phyloP scores from a whole-genome alignment of 495 filamentous ascomycete species.

The Daldinia bambusicola region DNA sequence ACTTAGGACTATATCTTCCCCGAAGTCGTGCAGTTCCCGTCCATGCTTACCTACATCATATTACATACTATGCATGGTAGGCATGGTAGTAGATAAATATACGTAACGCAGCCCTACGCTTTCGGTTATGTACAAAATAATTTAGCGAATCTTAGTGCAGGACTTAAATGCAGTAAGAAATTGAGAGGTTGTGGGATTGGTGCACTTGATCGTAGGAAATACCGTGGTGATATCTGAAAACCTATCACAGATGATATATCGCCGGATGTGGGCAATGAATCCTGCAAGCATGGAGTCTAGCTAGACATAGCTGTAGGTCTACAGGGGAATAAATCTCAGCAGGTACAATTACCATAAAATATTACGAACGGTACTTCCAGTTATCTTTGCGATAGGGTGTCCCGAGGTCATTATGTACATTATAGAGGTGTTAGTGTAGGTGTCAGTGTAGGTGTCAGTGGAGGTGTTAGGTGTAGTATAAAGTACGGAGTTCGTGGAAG shows the following conservation, averaged over 20 bases:
- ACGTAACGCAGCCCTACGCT: conserved; percentile 42
- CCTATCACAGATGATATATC: conserved; percentile 30
- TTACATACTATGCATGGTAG: too few species aligned
- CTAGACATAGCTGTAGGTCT: conserved; percentile 24
- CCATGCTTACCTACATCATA: too few species aligned
- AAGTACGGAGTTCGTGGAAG: too few species aligned
- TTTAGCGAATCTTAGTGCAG: conserved; percentile 24
- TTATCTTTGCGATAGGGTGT: neutral
- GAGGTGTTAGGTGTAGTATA: neutral
- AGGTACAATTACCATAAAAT: conserved; percentile 23
- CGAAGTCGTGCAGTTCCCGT: conserved; percentile 25
- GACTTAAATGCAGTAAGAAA: conserved; percentile 13
- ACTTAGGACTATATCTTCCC: neutral
- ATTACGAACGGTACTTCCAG: conserved; percentile 16
- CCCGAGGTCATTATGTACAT: too few species aligned
- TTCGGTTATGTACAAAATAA: conserved; percentile 39
- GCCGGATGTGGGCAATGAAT: conserved; percentile 34
- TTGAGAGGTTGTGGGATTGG: conserved; percentile 9
- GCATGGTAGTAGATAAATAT: conserved; percentile 12
- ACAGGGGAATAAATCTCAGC: conserved; percentile 24
- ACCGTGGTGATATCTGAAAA: conserved; percentile 2
- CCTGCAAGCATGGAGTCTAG: conserved; percentile 29
- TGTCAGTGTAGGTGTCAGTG: too few species aligned
- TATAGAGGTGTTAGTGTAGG: too few species aligned
- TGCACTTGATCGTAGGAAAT: neutral